These are phyloP conservation scores for Jackrogersella multiformis DNA, from an alignment of 495 filamentous ascomycete species.

Conservation along the genomic window DNA sequence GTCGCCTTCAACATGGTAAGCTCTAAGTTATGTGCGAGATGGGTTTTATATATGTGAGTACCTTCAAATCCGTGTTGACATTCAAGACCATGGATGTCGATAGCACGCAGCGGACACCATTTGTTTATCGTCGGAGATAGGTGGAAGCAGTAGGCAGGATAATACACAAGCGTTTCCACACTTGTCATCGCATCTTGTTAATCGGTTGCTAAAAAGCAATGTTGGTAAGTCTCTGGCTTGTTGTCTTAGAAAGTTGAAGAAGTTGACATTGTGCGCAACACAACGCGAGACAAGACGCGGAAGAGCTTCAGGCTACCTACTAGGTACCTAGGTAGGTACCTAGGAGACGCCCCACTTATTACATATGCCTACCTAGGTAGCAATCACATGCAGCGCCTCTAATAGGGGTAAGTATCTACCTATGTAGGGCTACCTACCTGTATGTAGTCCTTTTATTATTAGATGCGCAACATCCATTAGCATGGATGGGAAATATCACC, in stretches of 20 bases:
- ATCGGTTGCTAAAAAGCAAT: conserved; percentile 26
- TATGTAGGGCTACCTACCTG: too few species aligned
- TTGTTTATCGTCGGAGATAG: conserved; percentile 82
- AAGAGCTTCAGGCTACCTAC: conserved; percentile 5
- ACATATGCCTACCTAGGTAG: neutral
- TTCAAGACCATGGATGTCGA: conserved; percentile 71
- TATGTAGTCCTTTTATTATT: too few species aligned
- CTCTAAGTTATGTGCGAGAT: neutral
- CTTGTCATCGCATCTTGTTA: conserved; percentile 63
- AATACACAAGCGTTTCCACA: conserved; percentile 52
- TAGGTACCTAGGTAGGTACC: too few species aligned
- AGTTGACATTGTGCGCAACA: conserved; percentile 1
- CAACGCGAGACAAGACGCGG: conserved; percentile 28
- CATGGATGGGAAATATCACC: too few species aligned
- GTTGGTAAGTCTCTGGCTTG: neutral
- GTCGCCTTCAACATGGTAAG: conserved; percentile 61
- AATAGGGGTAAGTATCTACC: too few species aligned
- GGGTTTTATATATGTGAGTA: conserved; percentile 43
- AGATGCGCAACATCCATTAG: too few species aligned
- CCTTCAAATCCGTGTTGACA: conserved; percentile 73
- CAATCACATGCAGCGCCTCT: neutral
- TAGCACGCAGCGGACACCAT: conserved; percentile 82
- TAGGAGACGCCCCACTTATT: conserved; percentile 19
- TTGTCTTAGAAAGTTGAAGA: conserved; percentile 28
- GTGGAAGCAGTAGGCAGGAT: conserved; percentile 85